phyloP scores from a whole-genome alignment of 768 basidiomycete species.

The Daedaleopsis sinensis region DNA sequence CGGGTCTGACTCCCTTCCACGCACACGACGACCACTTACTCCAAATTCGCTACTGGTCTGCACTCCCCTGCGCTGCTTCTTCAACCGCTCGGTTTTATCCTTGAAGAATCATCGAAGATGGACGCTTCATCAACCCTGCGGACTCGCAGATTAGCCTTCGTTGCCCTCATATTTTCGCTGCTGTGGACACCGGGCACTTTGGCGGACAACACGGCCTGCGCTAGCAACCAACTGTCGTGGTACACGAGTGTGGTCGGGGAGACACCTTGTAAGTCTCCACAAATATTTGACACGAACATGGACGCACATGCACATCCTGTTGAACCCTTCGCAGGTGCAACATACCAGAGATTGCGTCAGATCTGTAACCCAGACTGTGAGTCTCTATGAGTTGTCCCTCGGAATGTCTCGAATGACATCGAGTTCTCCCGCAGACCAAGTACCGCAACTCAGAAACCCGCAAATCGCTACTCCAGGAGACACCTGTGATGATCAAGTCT shows the following conservation, averaged over 20 bases:
- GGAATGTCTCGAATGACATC: too few species aligned
- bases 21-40: too few species aligned
- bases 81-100: too few species aligned
- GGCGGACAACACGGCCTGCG: background rate
- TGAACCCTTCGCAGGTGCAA: slow-evolving; percentile 5
- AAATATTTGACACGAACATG: background rate
- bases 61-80: too few species aligned
- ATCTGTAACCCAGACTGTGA: slow-evolving; percentile 22
- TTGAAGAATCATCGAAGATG: too few species aligned
- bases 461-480: slow-evolving; percentile 2
- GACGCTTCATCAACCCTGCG: too few species aligned
- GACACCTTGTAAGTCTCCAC: slow-evolving; percentile 13
- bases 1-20: too few species aligned
- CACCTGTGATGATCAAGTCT: slow-evolving; percentile 10
- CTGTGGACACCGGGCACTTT: background rate
- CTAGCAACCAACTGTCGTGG: too few species aligned
- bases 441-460: slow-evolving; percentile 5
- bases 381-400: background rate
- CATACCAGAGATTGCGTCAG: slow-evolving; percentile 19
- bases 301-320: background rate
- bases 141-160: too few species aligned
- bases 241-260: too few species aligned
- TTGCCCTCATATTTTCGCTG: background rate
- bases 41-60: too few species aligned
- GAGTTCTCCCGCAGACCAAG: slow-evolving; percentile 4